Evolutionary conservation across 352 stramenopile species (phyloP).

Genomic region (Plasmopara viticola): DNA sequence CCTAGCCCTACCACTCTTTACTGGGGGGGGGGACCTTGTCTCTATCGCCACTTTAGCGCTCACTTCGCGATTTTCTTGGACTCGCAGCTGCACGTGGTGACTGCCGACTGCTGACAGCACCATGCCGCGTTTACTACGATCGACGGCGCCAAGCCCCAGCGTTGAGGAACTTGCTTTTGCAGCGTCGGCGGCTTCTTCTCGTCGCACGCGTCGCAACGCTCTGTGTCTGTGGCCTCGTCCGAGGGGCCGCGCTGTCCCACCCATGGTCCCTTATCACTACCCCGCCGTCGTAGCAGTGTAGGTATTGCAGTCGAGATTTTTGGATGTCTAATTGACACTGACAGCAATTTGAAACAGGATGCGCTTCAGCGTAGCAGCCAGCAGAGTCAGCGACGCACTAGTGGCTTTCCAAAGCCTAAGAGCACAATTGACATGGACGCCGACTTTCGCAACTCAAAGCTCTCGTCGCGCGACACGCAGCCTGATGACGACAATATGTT

Average conservation of each 20-base stretch:
- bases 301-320: slow-evolving; percentile 23
- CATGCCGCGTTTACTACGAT: slow-evolving; percentile 73
- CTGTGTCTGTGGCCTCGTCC: slow-evolving; percentile 10
- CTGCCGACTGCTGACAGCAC: not conserved
- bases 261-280: slow-evolving; percentile 30
- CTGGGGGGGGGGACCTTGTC: slow-evolving; percentile 2
- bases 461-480: slow-evolving; percentile 22
- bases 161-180: slow-evolving; percentile 68
- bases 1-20: slow-evolving; percentile 7
- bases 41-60: slow-evolving; percentile 5
- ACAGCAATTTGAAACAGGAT: slow-evolving; percentile 7
- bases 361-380: slow-evolving; percentile 12
- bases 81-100: not conserved
- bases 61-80: slow-evolving; percentile 21
- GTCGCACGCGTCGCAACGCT: slow-evolving; percentile 11
- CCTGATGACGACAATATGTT: slow-evolving; percentile 32
- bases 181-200: slow-evolving; percentile 26
- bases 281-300: slow-evolving; percentile 27
- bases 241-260: slow-evolving; percentile 34
- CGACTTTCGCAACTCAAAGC: slow-evolving; percentile 28
- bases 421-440: slow-evolving; percentile 5
- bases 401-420: slow-evolving; percentile 12
- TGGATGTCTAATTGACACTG: slow-evolving; percentile 14
- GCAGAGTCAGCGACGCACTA: slow-evolving; percentile 13
- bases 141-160: slow-evolving; percentile 55